A percentile compares a stretch with the other conserved stretches of the same genome.
Conservation (phyloP, 495 filamentous ascomycete species). For the Parachaetomium inaequale region DNA sequence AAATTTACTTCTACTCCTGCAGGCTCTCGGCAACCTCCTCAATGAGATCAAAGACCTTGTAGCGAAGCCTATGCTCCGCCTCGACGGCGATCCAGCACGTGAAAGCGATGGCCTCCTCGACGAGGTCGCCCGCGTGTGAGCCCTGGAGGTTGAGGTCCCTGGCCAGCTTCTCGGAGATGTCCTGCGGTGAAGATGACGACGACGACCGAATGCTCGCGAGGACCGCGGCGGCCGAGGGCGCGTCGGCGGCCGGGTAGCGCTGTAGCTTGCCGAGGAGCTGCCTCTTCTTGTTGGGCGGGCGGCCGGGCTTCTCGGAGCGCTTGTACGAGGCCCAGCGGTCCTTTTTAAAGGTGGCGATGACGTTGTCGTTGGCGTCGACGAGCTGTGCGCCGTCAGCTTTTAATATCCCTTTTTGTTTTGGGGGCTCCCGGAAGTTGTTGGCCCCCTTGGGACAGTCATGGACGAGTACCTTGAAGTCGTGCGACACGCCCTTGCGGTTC, state of each 20-base stretch:
- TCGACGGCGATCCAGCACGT: slow-evolving; percentile 2
- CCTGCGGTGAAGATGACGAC: too few species aligned
- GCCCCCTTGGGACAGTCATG: too few species aligned
- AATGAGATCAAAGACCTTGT: neutral
- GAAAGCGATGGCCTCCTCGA: neutral
- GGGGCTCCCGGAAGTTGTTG: neutral
- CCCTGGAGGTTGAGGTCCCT: neutral
- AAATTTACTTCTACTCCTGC: too few species aligned
- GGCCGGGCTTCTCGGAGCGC: neutral
- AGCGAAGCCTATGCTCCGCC: neutral
- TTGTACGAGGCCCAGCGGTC: neutral
- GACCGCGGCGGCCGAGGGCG: neutral
- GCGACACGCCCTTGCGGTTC: neutral
- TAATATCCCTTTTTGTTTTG: neutral
- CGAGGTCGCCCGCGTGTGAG: neutral
- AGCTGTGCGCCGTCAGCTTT: neutral
- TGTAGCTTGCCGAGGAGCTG: neutral
- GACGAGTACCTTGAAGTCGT: neutral
- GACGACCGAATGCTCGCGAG: neutral
- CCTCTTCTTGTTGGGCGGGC: neutral
- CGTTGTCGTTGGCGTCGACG: neutral
- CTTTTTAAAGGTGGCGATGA: neutral
- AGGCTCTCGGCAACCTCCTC: neutral
- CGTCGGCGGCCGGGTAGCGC: neutral
- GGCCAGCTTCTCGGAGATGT: neutral